phyloP scores from a whole-genome alignment of 1,284 basidiomycete species.

The Ceratobasidium sp. region DNA sequence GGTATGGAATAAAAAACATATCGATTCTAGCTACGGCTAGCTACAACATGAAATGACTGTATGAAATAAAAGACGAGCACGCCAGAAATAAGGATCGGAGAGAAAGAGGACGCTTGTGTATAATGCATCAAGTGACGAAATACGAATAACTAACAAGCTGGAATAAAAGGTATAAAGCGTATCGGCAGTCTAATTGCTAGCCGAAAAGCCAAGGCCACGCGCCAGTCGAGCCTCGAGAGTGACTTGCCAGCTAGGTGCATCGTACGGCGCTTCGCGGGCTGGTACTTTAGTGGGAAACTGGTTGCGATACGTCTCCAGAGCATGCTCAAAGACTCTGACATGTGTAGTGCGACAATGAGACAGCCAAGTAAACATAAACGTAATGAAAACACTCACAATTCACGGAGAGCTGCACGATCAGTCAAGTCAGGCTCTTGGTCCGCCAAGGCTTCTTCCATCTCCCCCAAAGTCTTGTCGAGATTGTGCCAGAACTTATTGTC shows the following conservation, averaged over 20 bases:
- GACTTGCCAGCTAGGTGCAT: slow-evolving; percentile 7
- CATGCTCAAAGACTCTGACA: background rate
- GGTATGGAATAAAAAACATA: no score
- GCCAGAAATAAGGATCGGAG: no score
- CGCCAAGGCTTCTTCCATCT: background rate
- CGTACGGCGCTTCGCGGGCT: background rate
- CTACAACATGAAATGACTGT: no score
- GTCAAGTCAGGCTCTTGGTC: background rate
- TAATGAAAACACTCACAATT: background rate
- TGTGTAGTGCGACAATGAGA: background rate
- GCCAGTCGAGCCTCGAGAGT: background rate
- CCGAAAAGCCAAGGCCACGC: background rate
- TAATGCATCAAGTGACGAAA: no score
- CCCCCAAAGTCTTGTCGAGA: background rate
- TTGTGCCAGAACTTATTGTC: background rate
- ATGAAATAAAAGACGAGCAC: no score
- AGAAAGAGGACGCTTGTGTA: no score
- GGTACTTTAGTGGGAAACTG: background rate
- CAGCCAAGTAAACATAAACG: background rate
- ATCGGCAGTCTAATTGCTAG: no score
- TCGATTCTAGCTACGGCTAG: no score
- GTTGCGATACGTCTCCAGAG: background rate
- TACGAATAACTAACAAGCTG: no score
- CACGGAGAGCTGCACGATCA: background rate
- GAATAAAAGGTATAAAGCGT: no score